phyloP scores from a whole-genome alignment of 805 yeast genomes.

The Candida cerambycidarum region DNA sequence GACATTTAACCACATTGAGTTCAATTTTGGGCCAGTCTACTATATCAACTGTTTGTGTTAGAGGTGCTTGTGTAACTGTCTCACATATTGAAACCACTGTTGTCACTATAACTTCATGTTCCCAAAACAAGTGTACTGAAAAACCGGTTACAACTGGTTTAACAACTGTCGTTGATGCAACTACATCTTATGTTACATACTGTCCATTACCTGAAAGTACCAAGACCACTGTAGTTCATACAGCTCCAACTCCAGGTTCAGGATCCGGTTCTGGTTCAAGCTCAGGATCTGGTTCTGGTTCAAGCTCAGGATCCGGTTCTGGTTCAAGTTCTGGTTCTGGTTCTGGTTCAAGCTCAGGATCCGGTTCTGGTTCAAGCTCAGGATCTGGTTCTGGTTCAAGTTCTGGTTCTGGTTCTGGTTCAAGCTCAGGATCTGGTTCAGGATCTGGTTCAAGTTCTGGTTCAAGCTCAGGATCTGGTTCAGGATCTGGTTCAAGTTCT shows the following conservation, averaged over 20 bases:
- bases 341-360: conserved; percentile 10
- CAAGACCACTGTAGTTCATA: background rate
- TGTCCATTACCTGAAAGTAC: conserved; percentile 22
- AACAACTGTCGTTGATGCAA: conserved; percentile 28
- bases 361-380: conserved; percentile 13
- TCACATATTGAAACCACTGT: conserved; percentile 24
- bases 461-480: background rate
- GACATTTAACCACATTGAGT: conserved; percentile 14
- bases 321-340: conserved; percentile 10
- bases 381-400: conserved; percentile 1
- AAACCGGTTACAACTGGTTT: conserved; percentile 34
- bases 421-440: conserved; percentile 8
- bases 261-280: conserved; percentile 3
- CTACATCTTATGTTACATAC: conserved; percentile 31
- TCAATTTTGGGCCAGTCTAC: conserved; percentile 7
- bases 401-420: background rate
- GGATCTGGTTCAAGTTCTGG: too few relatives aligned
- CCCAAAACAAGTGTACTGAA: conserved; percentile 26
- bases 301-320: conserved; percentile 6
- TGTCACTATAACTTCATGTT: conserved; percentile 36
- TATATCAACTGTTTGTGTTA: conserved; percentile 9
- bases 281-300: conserved; percentile 9
- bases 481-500: conserved; percentile 2
- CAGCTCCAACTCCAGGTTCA: background rate
- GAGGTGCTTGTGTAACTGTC: conserved; percentile 11